Evolutionary conservation across 768 basidiomycete genomes (phyloP), one percentile per base, ranked within the genome.

Genomic region (Phylloporus scabripes): DNA sequence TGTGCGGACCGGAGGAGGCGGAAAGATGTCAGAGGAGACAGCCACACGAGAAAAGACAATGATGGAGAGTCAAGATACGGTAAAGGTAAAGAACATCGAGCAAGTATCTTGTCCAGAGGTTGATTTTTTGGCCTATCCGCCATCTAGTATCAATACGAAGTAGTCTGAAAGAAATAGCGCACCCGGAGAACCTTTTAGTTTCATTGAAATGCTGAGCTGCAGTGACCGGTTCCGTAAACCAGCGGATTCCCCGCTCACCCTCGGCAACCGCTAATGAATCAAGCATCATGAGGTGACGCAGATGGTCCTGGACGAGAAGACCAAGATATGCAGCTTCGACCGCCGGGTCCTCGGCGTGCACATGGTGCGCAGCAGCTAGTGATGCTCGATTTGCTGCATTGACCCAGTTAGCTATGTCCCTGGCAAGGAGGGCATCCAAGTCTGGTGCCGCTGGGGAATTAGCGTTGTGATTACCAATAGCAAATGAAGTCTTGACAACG

Each of bases 401-500:
- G 42, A 81, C 75, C 60, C 83, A 89, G 20, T 64, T 71, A 40
- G 77, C 73, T 14, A 90, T 75, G 42, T 72, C 74, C 39, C 72
- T 70, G 6, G 72, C 71, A 29, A 91, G 69, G 60, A 87, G 82
- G 11, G 73, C 74, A 59, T 91, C 86, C 47, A 90, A 63, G 23
- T 66, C 62, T 41, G 64, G 65, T 40, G 64, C 60, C 26, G 70
- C 65, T 4, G 64, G 44, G 5, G 76, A 75, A 31, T 70, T 77
- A 2, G 76, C 69, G 38, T 70, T 73, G n/a, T 72, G 67, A 29
- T 70, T 65, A 21, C 66, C 60, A 26, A 80, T 73, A 1, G 85
- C 88, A 63, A 85, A 88, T 7, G 85, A 82, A 2, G 83, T 86
- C 62, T 87, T 90, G 56, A 87, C 78, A 34, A 71, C 76, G 0